These are phyloP conservation scores for Salisapilia sapeloensis DNA, from an alignment of 352 stramenopile species.

Conservation along the genomic window DNA sequence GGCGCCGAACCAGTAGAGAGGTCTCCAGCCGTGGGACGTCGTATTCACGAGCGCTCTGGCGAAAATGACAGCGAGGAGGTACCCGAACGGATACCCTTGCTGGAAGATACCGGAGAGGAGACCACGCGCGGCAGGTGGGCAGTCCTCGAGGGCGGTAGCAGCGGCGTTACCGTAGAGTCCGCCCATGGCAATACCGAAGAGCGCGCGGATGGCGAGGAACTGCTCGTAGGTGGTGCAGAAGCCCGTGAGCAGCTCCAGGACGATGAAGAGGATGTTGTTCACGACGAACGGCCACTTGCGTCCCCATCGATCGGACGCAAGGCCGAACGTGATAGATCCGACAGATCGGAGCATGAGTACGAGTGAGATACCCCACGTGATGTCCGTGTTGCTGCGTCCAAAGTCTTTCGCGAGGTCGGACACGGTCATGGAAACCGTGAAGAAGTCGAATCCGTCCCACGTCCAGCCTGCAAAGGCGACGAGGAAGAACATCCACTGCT, in stretches of 20 bases:
- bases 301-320: constrained; percentile 20
- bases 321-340: constrained; percentile 18
- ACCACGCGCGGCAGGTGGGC: constrained; percentile 10
- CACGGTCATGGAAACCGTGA: constrained; percentile 29
- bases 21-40: constrained; percentile 20
- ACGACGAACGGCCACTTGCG: constrained; percentile 22
- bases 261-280: constrained; percentile 23
- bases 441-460: constrained; percentile 39
- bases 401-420: constrained; percentile 23
- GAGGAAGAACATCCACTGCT: constrained; percentile 18
- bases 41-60: constrained; percentile 13
- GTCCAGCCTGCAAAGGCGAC: constrained; percentile 17
- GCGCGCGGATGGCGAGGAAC: constrained; percentile 10
- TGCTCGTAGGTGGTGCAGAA: constrained; percentile 19
- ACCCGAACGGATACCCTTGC: constrained; percentile 23
- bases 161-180: constrained; percentile 21
- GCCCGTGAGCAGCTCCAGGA: constrained; percentile 14
- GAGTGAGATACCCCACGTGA: constrained; percentile 35
- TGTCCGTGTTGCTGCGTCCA: constrained; percentile 15
- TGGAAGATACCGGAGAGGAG: constrained; percentile 30
- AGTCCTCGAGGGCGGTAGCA: constrained; percentile 20
- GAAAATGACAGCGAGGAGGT: constrained; percentile 17
- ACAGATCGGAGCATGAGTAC: constrained; percentile 30
- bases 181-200: constrained; percentile 24
- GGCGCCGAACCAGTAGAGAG: constrained; percentile 24